Evolutionary conservation across 2,329 filamentous ascomycete genomes (phyloP).

Genomic region (Fusarium praegraminearum): DNA sequence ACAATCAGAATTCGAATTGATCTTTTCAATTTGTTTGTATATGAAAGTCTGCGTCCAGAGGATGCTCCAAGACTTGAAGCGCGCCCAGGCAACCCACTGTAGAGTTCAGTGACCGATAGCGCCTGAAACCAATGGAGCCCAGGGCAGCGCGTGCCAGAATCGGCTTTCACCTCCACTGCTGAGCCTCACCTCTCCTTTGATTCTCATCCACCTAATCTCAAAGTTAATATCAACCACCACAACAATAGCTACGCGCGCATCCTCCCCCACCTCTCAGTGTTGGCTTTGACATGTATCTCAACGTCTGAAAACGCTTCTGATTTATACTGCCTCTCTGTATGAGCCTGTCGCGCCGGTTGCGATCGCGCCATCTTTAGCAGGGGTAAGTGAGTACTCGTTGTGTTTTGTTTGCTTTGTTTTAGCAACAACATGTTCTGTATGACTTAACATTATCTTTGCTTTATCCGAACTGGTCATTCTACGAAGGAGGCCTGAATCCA

Average conservation of each 20-base stretch:
- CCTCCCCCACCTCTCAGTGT: slow-evolving; percentile 7
- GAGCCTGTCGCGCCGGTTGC: slow-evolving; percentile 9
- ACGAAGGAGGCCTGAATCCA: neutral
- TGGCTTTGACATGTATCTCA: neutral
- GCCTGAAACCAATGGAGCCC: slow-evolving; percentile 30
- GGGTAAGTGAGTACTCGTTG: slow-evolving; percentile 26
- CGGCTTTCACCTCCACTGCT: slow-evolving; percentile 29
- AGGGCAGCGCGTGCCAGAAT: slow-evolving; percentile 32
- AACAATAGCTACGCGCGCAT: slow-evolving; percentile 20
- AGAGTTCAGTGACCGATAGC: slow-evolving; percentile 34
- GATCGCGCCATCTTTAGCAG: slow-evolving; percentile 38
- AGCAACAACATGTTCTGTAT: neutral
- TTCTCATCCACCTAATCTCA: slow-evolving; percentile 39
- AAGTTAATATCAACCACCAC: slow-evolving; percentile 25
- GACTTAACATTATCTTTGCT: slow-evolving; percentile 7
- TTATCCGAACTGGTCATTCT: neutral
- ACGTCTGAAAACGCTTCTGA: neutral
- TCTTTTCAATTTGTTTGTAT: neutral
- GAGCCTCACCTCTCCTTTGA: slow-evolving; percentile 33
- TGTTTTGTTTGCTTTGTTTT: slow-evolving; percentile 15
- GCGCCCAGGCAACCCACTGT: neutral
- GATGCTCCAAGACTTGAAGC: slow-evolving; percentile 5
- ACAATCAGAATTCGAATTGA: neutral
- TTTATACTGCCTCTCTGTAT: slow-evolving; percentile 6
- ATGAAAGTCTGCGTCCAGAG: neutral